phyloP scores from a whole-genome alignment of 179 eudicot genomes.

The Silene coronaria region DNA sequence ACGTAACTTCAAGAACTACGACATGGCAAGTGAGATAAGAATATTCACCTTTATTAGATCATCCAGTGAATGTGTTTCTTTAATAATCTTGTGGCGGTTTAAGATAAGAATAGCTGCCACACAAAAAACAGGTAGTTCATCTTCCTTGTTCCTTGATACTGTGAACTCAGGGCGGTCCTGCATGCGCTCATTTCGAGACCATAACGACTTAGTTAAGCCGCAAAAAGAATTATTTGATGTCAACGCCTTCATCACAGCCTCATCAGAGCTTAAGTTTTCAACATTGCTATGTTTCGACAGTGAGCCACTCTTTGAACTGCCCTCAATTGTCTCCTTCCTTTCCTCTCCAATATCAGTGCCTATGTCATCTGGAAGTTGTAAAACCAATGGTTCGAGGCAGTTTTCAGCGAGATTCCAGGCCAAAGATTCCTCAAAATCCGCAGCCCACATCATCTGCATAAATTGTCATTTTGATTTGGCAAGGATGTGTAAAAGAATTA shows the following conservation, averaged over 20 bases:
- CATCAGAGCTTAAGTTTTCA: constrained; percentile 43
- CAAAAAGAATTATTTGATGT: constrained; percentile 63
- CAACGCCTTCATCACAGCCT: constrained; percentile 46
- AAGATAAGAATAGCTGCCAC: constrained; percentile 87
- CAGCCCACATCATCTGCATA: constrained; percentile 99
- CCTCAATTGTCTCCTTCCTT: constrained; percentile 34
- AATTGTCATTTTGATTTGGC: constrained; percentile 12
- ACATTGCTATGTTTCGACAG: constrained; percentile 33
- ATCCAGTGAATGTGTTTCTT: constrained; percentile 79
- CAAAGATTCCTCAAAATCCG: constrained; percentile 84
- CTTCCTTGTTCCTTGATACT: constrained; percentile 58
- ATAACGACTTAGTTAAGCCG: constrained; percentile 71
- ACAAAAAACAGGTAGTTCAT: constrained; percentile 83
- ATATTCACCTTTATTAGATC: constrained; percentile 79
- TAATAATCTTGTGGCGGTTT: constrained; percentile 77
- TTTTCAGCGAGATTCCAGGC: constrained; percentile 51
- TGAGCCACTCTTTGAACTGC: constrained; percentile 33
- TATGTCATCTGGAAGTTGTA: constrained; percentile 60
- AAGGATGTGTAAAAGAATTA: not conserved
- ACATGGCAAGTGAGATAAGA: not conserved
- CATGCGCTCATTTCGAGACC: constrained; percentile 67
- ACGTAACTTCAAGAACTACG: not conserved
- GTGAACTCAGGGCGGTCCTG: constrained; percentile 38
- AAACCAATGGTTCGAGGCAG: constrained; percentile 68
- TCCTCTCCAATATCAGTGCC: constrained; percentile 46